These are phyloP conservation scores for Neurospora sp. DNA, from an alignment of 495 filamentous ascomycete genomes.

Conservation along the genomic window DNA sequence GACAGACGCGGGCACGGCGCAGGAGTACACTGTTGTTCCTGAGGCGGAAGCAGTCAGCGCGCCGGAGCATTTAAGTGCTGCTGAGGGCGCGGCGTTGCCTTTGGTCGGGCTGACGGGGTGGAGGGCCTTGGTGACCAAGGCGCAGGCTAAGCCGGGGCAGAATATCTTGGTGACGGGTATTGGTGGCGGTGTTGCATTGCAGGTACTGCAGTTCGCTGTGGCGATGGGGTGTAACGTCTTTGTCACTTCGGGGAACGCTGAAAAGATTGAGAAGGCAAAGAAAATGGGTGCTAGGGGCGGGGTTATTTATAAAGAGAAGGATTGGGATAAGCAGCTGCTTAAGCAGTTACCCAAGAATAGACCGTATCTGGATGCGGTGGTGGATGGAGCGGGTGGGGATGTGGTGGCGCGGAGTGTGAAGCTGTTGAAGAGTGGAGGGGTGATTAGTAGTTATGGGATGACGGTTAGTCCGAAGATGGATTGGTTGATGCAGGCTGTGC, in stretches of 20 bases:
- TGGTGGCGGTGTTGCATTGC: conserved; percentile 69
- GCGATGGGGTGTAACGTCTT: conserved; percentile 55
- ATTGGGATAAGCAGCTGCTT: conserved; percentile 60
- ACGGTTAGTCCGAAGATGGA: conserved; percentile 64
- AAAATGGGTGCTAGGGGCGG: conserved; percentile 59
- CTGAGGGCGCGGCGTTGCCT: conserved; percentile 72
- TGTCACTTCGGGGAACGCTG: conserved; percentile 54
- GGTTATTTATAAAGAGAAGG: conserved; percentile 52
- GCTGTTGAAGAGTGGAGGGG: conserved; percentile 52
- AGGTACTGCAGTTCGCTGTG: conserved; percentile 59
- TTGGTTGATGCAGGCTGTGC: conserved; percentile 57
- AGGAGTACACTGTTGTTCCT: conserved; percentile 59
- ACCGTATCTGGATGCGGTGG: conserved; percentile 54
- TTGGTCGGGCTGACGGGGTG: conserved; percentile 79
- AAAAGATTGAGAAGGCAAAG: conserved; percentile 55
- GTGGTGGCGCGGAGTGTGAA: conserved; percentile 47
- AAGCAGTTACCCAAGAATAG: conserved; percentile 45
- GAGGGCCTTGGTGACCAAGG: conserved; percentile 68
- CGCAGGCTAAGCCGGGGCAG: conserved; percentile 43
- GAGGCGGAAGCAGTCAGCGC: conserved; percentile 63
- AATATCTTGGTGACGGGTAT: conserved; percentile 70
- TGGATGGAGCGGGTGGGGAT: conserved; percentile 73
- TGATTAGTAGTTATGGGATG: conserved; percentile 68
- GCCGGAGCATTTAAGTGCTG: conserved; percentile 57
- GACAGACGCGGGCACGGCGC: conserved; percentile 55